Conservation (phyloP, 495 filamentous ascomycete species). For the Amphirosellinia nigrospora region DNA sequence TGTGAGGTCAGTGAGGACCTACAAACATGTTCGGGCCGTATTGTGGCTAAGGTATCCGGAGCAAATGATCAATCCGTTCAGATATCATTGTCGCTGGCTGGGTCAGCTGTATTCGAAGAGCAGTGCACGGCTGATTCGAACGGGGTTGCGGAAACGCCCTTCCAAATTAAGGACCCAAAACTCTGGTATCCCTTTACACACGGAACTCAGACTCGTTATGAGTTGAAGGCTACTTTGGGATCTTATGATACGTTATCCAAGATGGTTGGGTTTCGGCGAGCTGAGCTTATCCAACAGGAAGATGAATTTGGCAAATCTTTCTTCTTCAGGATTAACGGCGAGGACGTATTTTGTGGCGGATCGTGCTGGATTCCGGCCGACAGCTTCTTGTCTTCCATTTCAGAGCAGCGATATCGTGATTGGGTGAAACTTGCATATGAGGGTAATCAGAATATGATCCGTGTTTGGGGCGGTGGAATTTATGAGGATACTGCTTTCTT, state of each 20-base stretch:
- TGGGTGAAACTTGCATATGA: slow-evolving; percentile 69
- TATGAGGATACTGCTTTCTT: slow-evolving; percentile 80
- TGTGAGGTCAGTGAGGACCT: slow-evolving; percentile 56
- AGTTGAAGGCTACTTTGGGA: slow-evolving; percentile 53
- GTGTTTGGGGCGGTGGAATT: slow-evolving; percentile 79
- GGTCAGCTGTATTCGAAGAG: slow-evolving; percentile 48
- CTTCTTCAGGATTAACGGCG: slow-evolving; percentile 74
- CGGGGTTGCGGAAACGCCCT: slow-evolving; percentile 48
- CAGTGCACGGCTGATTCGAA: slow-evolving; percentile 57
- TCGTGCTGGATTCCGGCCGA: slow-evolving; percentile 82
- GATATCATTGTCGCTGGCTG: slow-evolving; percentile 51
- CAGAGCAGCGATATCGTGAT: slow-evolving; percentile 60
- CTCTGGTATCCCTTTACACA: slow-evolving; percentile 79
- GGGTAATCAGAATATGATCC: slow-evolving; percentile 69
- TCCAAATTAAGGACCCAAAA: slow-evolving; percentile 60
- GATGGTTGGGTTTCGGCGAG: slow-evolving; percentile 64
- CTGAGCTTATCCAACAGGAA: slow-evolving; percentile 63
- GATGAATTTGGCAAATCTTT: slow-evolving; percentile 71
- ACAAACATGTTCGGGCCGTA: slow-evolving; percentile 39
- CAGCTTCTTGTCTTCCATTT: slow-evolving; percentile 66
- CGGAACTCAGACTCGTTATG: slow-evolving; percentile 69
- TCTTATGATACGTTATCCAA: slow-evolving; percentile 39
- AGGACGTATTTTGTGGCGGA: slow-evolving; percentile 73
- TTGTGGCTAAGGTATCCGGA: slow-evolving; percentile 60
- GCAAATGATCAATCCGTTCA: slow-evolving; percentile 31